A percentile compares a stretch with the other conserved stretches of the same genome.
These are phyloP conservation scores for Beta vulgaris DNA, from an alignment of 148 eudicot species.

Conservation along the genomic window DNA sequence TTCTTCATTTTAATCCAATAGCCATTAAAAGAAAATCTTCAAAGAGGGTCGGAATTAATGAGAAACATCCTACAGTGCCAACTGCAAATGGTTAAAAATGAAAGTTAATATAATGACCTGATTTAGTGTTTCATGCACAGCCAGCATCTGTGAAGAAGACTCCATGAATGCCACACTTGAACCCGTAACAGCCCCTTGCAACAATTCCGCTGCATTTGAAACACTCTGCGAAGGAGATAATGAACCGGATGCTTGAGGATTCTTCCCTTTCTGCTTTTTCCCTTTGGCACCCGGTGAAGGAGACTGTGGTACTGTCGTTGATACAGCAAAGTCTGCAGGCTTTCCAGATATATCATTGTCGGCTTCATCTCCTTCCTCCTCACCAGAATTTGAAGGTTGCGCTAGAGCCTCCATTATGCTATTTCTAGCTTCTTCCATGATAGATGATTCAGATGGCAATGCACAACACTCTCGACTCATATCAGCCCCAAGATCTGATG, in stretches of 20 bases:
- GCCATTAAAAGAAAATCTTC: neutral
- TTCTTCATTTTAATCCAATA: neutral
- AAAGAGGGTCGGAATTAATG: neutral
- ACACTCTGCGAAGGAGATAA: constrained; percentile 54
- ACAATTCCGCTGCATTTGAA: constrained; percentile 52
- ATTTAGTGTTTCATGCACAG: constrained; percentile 59
- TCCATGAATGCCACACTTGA: constrained; percentile 42
- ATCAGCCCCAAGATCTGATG: constrained; percentile 78
- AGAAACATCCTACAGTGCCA: neutral
- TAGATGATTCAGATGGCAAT: constrained; percentile 50
- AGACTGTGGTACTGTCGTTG: constrained; percentile 41
- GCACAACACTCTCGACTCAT: constrained; percentile 61
- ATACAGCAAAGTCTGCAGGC: constrained; percentile 32
- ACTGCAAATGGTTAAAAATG: neutral
- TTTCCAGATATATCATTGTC: constrained; percentile 40
- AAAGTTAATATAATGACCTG: constrained; percentile 48
- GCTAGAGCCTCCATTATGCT: constrained; percentile 47
- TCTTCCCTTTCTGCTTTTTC: constrained; percentile 69
- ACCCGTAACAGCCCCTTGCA: constrained; percentile 47
- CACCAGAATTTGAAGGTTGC: constrained; percentile 51
- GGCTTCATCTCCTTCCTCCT: constrained; percentile 52
- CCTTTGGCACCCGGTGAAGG: constrained; percentile 46
- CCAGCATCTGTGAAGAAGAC: constrained; percentile 41
- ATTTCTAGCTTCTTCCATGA: constrained; percentile 52
- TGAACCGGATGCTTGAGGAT: constrained; percentile 59